Conservation (phyloP, 208 protist species). For the Leishmania mexicana region DNA sequence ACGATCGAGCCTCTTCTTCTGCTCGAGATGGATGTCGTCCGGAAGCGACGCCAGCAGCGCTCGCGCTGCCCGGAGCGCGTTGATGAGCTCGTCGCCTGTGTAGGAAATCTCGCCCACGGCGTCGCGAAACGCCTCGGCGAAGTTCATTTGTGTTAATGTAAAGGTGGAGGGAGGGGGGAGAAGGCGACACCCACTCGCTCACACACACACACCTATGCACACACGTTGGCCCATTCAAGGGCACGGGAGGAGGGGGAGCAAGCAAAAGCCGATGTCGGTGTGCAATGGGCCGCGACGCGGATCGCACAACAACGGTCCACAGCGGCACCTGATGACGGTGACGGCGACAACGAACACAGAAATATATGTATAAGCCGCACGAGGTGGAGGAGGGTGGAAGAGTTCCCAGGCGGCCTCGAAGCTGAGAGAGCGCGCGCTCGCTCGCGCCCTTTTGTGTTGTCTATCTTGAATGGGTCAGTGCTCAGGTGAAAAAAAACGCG, state of each 20-base stretch:
- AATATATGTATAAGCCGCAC: not conserved
- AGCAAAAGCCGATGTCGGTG: too few species aligned
- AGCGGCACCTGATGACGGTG: too few species aligned
- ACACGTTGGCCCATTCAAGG: not conserved
- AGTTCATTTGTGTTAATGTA: not conserved
- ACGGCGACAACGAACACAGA: not conserved
- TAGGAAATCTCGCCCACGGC: slow-evolving; percentile 1
- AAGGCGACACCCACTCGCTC: too few species aligned
- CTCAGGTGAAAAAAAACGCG: too few species aligned
- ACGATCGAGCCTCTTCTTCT: slow-evolving; percentile 10
- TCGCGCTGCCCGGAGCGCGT: not conserved
- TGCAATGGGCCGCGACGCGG: too few species aligned
- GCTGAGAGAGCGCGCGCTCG: too few species aligned
- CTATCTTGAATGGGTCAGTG: too few species aligned
- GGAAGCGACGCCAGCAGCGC: slow-evolving; percentile 2
- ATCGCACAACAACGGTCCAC: too few species aligned
- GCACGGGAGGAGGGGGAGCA: too few species aligned
- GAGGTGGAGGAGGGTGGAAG: not conserved
- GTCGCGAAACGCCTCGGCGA: not conserved
- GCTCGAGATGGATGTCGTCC: not conserved
- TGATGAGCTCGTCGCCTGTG: not conserved
- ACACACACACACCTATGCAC: too few species aligned
- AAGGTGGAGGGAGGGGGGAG: not conserved
- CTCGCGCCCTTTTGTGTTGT: too few species aligned
- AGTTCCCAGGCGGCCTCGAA: not conserved